These are phyloP conservation scores for Wickerhamiella allomyrinae DNA, from an alignment of 805 yeast species.

Conservation along the genomic window DNA sequence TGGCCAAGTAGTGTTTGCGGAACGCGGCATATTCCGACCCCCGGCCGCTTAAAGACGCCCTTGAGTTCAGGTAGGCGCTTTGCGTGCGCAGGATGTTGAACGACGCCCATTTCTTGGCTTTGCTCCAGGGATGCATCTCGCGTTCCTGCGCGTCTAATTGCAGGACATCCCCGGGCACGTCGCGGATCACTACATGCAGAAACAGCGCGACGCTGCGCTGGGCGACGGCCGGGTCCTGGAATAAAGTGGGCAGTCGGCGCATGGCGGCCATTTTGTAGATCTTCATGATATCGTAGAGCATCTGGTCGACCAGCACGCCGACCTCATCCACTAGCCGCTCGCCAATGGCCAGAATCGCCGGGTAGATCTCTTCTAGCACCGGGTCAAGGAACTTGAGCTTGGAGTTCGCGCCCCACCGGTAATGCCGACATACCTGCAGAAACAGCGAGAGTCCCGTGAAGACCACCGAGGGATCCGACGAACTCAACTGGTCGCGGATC, in stretches of 20 bases:
- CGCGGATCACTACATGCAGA: constrained; percentile 46
- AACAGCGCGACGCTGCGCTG: constrained; percentile 67
- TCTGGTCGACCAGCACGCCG: constrained; percentile 44
- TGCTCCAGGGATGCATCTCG: constrained; percentile 46
- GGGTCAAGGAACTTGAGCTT: constrained; percentile 39
- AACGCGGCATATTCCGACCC: constrained; percentile 41
- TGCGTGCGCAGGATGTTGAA: constrained; percentile 63
- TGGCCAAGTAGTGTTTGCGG: constrained; percentile 36
- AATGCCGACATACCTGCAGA: constrained; percentile 53
- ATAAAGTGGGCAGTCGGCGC: constrained; percentile 39
- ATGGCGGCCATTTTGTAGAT: constrained; percentile 59
- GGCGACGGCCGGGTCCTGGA: constrained; percentile 40
- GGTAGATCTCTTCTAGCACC: constrained; percentile 44
- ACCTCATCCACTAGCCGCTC: constrained; percentile 34
- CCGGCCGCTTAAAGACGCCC: constrained; percentile 24
- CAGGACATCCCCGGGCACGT: constrained; percentile 39
- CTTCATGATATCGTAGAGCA: constrained; percentile 60
- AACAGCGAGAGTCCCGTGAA: constrained; percentile 60
- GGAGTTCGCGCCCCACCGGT: constrained; percentile 54
- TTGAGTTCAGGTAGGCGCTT: constrained; percentile 41
- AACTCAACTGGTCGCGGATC: constrained; percentile 33
- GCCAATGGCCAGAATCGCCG: constrained; percentile 52
- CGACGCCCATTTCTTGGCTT: constrained; percentile 78
- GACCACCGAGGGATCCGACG: constrained; percentile 32
- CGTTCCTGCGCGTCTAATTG: constrained; percentile 38